Evolutionary conservation across 75 land plant genomes (phyloP), one percentile per base, ranked within the genome.

Genomic region (Larix kaempferi): DNA sequence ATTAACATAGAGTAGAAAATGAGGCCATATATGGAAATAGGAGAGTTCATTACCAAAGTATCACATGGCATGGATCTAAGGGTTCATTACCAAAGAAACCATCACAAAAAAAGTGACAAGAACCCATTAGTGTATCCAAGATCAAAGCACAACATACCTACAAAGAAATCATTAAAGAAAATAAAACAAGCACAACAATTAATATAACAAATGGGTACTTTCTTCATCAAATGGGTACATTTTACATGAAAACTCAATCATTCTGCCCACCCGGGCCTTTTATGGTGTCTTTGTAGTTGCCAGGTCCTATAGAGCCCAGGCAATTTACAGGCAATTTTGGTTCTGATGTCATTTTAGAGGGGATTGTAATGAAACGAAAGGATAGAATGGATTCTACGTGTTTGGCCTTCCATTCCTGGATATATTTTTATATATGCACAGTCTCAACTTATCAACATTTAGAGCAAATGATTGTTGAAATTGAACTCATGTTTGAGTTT

Each of bases 261-360:
- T 75, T 86, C 49, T 78, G 85, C 23, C 89, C 92, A 16, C 90
- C 92, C 23, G 92, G 92, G 22, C 87, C 90, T 15, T 90, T 92
- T 72, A 84, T 81, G 3, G 65, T 90, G 37, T 88, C 86, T 54
- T 90, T 92, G 77, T 66, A 79, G 13, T 80, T 92, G 41, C 94
- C 94, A 11, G 94, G 92, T 7, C 92, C 90, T 37, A 90, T 92
- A 17, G 94, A 92, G 49, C 92, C 94, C 22, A 78, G 83, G 37
- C 75, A 87, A 65, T 88, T 80, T 60, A 80, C 84, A 11, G 88
- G 83, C 37, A 83, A 73, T 35, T 90, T 90, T 75, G 86, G 92
- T 57, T 74, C 84, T 58, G 92, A 92, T 86, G 94, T 90, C 14
- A 89, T 92, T 5, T 66, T 92, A 37, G 94, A 92, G 78, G 94